Base-by-base conservation (phyloP, 1,284 basidiomycete species). In the Rhizoctonia solani region DNA sequence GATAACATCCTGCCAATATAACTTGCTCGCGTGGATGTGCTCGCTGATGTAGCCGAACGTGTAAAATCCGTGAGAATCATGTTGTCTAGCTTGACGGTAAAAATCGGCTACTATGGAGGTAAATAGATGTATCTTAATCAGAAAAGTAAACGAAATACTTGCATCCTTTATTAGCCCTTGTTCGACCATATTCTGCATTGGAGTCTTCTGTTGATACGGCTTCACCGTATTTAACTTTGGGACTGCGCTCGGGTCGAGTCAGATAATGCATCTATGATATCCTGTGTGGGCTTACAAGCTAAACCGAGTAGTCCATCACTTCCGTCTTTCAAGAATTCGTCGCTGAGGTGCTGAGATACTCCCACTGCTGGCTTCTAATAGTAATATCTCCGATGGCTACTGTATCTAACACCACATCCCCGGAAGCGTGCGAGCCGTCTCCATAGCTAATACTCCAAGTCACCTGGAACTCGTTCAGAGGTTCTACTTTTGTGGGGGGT, bases 81-180 rank as follows among this genome's bases (percentile, higher is more conserved):
- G 58, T 65, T 70, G 34, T 70, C 69, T 1, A 70, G 59, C 44
- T 68, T 63, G 59, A 67, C 69, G 4, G 58, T 68, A 39, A 70
- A 70, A 32, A 70, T 70, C n/a, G 69, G 69, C 54, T 67, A 37
- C n/a, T 13, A 14, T 21, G 29, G 34, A 27, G 16, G 23, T 23
- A 34, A 9, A 56, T 30, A 41, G 2, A 42, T 11, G 16, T 23
- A 59, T 49, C n/a, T 13, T 1, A 54, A 19, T 27, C 25, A 14
- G 3, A 11, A 6, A 21, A 5, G 27, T 29, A 27, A 44, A 16
- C 5, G 14, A 34, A 1, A 30, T 1, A 47, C 44, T 32, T 19
- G 66, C 49, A 41, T 54, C 44, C 29, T 68, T 63, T 25, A 70
- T 30, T 14, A 70, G 44, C 34, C 68, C 59, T 29, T 68, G 67